phyloP scores from a whole-genome alignment of 1,139 yeast species.

The Candida dubliniensis region DNA sequence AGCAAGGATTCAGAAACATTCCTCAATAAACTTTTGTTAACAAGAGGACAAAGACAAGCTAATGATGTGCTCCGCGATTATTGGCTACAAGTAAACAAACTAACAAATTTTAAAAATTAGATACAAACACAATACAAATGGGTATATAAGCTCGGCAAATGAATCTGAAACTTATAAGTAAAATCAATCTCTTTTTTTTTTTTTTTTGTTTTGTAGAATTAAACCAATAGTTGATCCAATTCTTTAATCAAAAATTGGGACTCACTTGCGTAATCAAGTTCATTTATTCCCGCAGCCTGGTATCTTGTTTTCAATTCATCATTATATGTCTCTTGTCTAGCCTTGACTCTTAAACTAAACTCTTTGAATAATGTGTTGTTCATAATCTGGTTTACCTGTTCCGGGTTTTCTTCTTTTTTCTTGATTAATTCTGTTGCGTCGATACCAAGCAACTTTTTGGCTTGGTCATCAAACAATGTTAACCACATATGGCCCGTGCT shows the following conservation, averaged over 20 bases:
- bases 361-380: constrained; percentile 64
- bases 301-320: constrained; percentile 78
- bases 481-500: constrained; percentile 83
- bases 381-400: constrained; percentile 48
- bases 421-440: constrained; percentile 67
- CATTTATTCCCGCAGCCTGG: constrained; percentile 56
- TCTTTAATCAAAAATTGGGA: constrained; percentile 56
- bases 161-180: constrained; percentile 1
- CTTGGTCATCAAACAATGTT: constrained; percentile 85
- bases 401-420: constrained; percentile 45
- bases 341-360: constrained; percentile 72
- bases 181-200: background rate
- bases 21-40: constrained; percentile 54
- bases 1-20: constrained; percentile 32
- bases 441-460: constrained; percentile 62
- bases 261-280: constrained; percentile 62
- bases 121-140: constrained; percentile 1
- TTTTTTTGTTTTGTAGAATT: constrained; percentile 9
- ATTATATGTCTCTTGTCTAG: constrained; percentile 80
- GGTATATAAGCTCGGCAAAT: constrained; percentile 3
- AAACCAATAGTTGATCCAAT: constrained; percentile 44
- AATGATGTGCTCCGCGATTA: constrained; percentile 57
- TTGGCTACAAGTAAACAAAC: constrained; percentile 60
- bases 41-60: constrained; percentile 66
- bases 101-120: constrained; percentile 39